A percentile compares a stretch with the other conserved stretches of the same genome.
Conservation (phyloP, 768 basidiomycete species). For the Nidularia pulvinata region DNA sequence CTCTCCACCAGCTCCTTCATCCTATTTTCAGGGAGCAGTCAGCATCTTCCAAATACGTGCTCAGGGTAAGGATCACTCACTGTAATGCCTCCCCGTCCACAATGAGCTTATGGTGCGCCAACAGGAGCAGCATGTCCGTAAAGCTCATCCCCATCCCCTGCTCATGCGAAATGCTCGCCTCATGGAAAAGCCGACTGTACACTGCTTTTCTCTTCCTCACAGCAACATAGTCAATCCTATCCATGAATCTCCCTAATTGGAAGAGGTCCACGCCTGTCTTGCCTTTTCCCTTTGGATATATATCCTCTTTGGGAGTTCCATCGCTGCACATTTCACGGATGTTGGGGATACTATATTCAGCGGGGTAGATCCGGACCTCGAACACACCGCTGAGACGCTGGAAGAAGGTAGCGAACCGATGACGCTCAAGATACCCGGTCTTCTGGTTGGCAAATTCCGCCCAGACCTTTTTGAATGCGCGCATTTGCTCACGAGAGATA, state of each 20-base stretch:
- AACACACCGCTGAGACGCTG: constrained; percentile 87
- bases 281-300: constrained; percentile 30
- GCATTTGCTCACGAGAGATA: constrained; percentile 90
- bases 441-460: constrained; percentile 77
- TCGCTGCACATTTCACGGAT: constrained; percentile 52
- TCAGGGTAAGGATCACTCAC: constrained; percentile 44
- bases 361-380: constrained; percentile 84
- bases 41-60: neutral
- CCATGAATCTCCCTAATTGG: constrained; percentile 58
- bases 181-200: constrained; percentile 83
- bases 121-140: constrained; percentile 81
- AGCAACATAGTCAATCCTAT: constrained; percentile 60
- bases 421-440: constrained; percentile 76
- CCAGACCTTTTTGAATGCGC: constrained; percentile 95
- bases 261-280: constrained; percentile 56
- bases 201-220: constrained; percentile 68
- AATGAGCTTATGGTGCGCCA: constrained; percentile 92
- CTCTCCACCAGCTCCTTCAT: constrained; percentile 80
- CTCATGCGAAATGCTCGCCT: constrained; percentile 76
- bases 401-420: constrained; percentile 78
- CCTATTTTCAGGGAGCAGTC: constrained; percentile 31
- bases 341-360: constrained; percentile 59
- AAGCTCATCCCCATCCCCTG: constrained; percentile 86
- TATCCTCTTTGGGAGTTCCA: constrained; percentile 26
- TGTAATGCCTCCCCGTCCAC: constrained; percentile 86